Evolutionary conservation across 495 filamentous ascomycete species (phyloP).

Genomic region (Penicillium nucicola): DNA sequence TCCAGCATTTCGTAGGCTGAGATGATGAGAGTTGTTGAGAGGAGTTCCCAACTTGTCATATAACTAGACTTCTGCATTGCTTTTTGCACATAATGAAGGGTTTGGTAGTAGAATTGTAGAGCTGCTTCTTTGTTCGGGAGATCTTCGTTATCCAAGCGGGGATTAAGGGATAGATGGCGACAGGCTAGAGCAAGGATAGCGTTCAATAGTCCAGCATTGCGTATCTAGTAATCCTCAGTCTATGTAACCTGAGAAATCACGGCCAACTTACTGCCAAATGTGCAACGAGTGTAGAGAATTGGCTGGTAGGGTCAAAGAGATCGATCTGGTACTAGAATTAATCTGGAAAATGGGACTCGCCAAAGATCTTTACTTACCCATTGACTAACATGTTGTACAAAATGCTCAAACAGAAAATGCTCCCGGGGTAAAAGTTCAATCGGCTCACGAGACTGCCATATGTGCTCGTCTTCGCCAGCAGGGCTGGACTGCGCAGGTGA

Average conservation of each 20-base stretch:
- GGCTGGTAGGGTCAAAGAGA: slow-evolving; percentile 10
- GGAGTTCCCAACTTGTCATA: slow-evolving; percentile 20
- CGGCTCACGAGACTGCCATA: slow-evolving; percentile 18
- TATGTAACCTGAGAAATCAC: background rate
- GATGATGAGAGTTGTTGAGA: slow-evolving; percentile 24
- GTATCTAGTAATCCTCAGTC: slow-evolving; percentile 1
- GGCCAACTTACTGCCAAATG: slow-evolving; percentile 10
- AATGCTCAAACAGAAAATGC: slow-evolving; percentile 12
- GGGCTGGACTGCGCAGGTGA: background rate
- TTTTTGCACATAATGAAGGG: slow-evolving; percentile 24
- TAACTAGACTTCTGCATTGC: slow-evolving; percentile 24
- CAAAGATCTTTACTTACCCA: slow-evolving; percentile 11
- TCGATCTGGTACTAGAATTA: slow-evolving; percentile 9
- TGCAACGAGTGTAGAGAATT: slow-evolving; percentile 12
- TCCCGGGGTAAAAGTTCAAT: slow-evolving; percentile 12
- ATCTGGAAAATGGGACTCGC: no score
- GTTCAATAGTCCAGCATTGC: slow-evolving; percentile 20
- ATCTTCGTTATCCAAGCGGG: background rate
- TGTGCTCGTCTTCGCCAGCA: slow-evolving; percentile 1
- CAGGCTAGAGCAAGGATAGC: slow-evolving; percentile 17
- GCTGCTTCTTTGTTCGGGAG: slow-evolving; percentile 5
- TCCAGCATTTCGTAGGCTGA: slow-evolving; percentile 31
- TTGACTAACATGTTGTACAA: slow-evolving; percentile 14
- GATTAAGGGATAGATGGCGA: slow-evolving; percentile 18
- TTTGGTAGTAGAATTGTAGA: slow-evolving; percentile 30